These are phyloP conservation scores for Fraxinus nigra DNA, from an alignment of 305 asterid species.

Conservation along the genomic window DNA sequence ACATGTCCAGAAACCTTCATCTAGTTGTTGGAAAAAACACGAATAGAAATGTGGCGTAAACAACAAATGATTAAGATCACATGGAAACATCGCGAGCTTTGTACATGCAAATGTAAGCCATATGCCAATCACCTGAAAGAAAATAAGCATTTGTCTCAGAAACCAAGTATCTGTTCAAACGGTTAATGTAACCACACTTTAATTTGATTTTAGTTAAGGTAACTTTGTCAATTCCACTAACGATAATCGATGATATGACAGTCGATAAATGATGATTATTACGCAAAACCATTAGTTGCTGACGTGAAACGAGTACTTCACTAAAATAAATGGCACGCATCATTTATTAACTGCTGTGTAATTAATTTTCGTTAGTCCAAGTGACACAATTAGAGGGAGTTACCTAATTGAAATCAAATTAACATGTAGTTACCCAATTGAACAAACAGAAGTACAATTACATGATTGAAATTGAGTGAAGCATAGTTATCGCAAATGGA, in stretches of 20 bases:
- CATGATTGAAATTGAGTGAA: not conserved
- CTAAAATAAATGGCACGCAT: not conserved
- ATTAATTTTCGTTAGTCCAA: not conserved
- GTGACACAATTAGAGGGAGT: not conserved
- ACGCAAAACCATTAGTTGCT: not conserved
- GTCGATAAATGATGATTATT: not conserved
- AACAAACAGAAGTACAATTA: not conserved
- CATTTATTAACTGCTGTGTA: not conserved
- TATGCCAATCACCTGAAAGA: conserved; percentile 95
- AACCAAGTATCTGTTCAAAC: not conserved
- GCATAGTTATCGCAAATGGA: not conserved
- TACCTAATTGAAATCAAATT: not conserved
- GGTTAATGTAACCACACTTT: not conserved
- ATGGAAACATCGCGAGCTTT: conserved; percentile 71
- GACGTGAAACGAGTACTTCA: not conserved
- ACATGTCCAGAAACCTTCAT: conserved; percentile 1
- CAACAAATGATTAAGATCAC: conserved; percentile 29
- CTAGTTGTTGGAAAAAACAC: conserved; percentile 3
- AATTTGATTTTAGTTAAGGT: not conserved
- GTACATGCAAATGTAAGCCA: conserved; percentile 94
- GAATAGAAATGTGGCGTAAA: not conserved
- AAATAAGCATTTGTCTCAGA: conserved; percentile 3
- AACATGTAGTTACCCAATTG: not conserved
- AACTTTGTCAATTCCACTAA: not conserved
- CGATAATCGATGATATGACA: not conserved